A percentile compares a stretch with the other conserved stretches of the same genome.
These are phyloP conservation scores for Coemansia sp. DNA, from an alignment of 192 early-diverging fungal species.

Conservation along the genomic window DNA sequence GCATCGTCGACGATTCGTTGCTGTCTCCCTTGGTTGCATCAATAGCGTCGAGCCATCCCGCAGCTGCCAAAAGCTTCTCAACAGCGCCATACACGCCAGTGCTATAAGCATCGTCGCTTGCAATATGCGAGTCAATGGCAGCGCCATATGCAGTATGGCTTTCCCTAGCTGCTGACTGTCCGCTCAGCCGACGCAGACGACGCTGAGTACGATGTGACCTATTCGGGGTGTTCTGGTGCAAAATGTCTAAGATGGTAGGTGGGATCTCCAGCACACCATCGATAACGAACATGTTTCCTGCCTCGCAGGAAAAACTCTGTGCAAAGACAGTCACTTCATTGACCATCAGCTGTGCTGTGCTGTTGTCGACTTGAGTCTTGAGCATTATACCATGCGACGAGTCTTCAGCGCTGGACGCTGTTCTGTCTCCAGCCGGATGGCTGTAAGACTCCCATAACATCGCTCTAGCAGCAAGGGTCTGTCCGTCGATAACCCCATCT, in stretches of 20 bases:
- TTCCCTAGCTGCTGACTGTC: not conserved
- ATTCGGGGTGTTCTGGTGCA: constrained; percentile 7
- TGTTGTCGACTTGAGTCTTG: constrained; percentile 25
- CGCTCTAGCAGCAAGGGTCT: constrained; percentile 16
- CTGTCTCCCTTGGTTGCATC: not conserved
- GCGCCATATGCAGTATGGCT: too few relatives aligned
- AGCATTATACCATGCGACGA: constrained; percentile 32
- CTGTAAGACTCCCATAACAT: constrained; percentile 53
- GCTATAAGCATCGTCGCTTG: not conserved
- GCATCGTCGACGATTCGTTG: constrained; percentile 12
- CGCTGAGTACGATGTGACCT: too few relatives aligned
- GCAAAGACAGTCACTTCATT: constrained; percentile 41
- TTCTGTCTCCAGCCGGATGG: not conserved
- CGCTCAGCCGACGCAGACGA: too few relatives aligned
- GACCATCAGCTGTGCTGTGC: constrained; percentile 13
- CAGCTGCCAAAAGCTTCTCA: constrained; percentile 30
- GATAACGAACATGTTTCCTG: constrained; percentile 37
- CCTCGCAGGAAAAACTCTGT: constrained; percentile 35
- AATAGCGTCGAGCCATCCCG: constrained; percentile 40
- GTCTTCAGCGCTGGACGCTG: not conserved
- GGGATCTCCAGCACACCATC: constrained; percentile 45
- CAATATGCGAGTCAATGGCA: too few relatives aligned
- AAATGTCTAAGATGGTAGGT: constrained; percentile 33
- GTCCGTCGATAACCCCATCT: constrained; percentile 21
- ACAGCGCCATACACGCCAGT: constrained; percentile 23